Percentiles rank a stretch among this genome's conserved stretches.
phyloP scores from a whole-genome alignment of 331 rosid genomes.

The Cydonia oblonga region DNA sequence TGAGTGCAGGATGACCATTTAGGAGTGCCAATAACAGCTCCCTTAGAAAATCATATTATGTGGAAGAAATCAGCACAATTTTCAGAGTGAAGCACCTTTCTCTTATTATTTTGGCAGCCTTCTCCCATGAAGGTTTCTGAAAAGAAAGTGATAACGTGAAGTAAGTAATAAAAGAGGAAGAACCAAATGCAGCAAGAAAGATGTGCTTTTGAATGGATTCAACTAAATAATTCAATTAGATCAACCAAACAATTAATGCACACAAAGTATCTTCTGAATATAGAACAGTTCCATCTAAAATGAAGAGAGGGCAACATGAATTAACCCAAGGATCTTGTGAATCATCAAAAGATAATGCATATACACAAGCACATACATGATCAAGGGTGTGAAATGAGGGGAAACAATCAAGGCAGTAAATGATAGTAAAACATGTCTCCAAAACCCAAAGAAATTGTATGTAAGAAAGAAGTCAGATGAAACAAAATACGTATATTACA shows the following conservation, averaged over 20 bases:
- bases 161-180: not conserved
- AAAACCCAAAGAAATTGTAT: not conserved
- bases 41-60: not conserved
- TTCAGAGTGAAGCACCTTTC: conserved; percentile 44
- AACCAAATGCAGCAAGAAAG: not conserved
- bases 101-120: conserved; percentile 62
- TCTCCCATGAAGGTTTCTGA: conserved; percentile 96
- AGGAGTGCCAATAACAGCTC: not conserved
- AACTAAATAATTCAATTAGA: not conserved
- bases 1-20: not conserved
- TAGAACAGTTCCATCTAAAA: not conserved
- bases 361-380: not conserved
- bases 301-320: not conserved
- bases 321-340: not conserved
- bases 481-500: not conserved
- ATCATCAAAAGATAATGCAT: not conserved
- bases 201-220: not conserved
- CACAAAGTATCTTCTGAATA: not conserved
- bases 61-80: not conserved
- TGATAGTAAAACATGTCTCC: not conserved
- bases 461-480: not conserved
- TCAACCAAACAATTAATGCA: not conserved
- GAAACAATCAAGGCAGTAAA: not conserved
- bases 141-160: conserved; percentile 7
- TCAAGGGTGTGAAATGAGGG: not conserved